Percentiles rank a stretch among this genome's conserved stretches.
Conservation (phyloP, 257 asterid species). For the Craterostigma plantagineum region DNA sequence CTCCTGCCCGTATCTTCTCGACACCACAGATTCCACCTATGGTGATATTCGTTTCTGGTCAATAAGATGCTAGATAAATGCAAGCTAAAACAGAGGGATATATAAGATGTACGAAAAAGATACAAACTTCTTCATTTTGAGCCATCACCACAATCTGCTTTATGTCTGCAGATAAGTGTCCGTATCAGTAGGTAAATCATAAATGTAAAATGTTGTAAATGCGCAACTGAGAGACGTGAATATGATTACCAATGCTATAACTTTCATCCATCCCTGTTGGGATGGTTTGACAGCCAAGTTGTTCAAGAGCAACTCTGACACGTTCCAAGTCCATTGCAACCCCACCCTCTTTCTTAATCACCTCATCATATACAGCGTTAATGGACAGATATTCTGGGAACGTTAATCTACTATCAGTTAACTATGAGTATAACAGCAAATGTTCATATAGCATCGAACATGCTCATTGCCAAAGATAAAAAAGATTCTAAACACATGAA, state of each 20-base stretch:
- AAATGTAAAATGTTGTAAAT: constrained; percentile 5
- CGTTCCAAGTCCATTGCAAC: constrained; percentile 51
- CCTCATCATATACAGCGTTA: constrained; percentile 53
- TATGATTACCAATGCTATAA: constrained; percentile 48
- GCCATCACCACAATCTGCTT: constrained; percentile 52
- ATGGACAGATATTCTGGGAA: constrained; percentile 43
- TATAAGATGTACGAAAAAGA: constrained; percentile 5
- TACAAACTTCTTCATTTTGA: constrained; percentile 64
- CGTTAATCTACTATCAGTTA: constrained; percentile 11
- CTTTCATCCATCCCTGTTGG: constrained; percentile 28
- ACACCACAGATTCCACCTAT: constrained; percentile 76
- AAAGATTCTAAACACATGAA: background rate
- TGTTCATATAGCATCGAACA: background rate
- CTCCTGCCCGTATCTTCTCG: constrained; percentile 68
- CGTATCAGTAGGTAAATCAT: constrained; percentile 3
- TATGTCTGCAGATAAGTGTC: constrained; percentile 40
- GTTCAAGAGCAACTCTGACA: constrained; percentile 35
- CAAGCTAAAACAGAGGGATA: constrained; percentile 4
- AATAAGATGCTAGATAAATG: constrained; percentile 7
- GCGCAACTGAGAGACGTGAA: constrained; percentile 3
- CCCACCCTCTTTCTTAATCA: constrained; percentile 57
- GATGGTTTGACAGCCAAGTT: constrained; percentile 48
- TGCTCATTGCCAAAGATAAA: background rate
- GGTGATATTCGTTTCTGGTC: constrained; percentile 7
- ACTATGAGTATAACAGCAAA: constrained; percentile 5